These are phyloP conservation scores for Podila minutissima DNA, from an alignment of 192 early-diverging fungal genomes.

Conservation along the genomic window DNA sequence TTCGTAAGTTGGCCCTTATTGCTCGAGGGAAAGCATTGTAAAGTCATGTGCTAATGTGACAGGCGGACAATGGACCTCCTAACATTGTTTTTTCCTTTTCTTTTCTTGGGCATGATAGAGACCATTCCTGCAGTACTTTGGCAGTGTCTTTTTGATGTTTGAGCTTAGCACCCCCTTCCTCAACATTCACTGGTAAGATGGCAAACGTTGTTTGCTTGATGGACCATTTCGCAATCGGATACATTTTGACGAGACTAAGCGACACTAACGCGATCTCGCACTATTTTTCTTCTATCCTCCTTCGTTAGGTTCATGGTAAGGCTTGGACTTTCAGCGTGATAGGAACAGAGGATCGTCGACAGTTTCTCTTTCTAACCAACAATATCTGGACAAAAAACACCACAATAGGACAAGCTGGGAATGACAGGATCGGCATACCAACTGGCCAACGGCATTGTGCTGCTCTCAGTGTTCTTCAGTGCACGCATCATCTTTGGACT, in stretches of 20 bases:
- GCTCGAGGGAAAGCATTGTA: not conserved
- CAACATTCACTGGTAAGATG: constrained; percentile 88
- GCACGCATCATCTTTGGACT: constrained; percentile 82
- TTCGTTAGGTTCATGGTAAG: constrained; percentile 50
- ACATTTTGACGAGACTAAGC: not conserved
- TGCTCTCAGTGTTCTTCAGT: constrained; percentile 79
- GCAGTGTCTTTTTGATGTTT: constrained; percentile 87
- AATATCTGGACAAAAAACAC: too few species aligned
- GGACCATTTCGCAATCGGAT: not conserved
- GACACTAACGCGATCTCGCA: not conserved
- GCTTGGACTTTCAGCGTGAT: not conserved
- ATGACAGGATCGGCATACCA: constrained; percentile 82
- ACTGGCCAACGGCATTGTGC: constrained; percentile 83
- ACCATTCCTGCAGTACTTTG: constrained; percentile 90
- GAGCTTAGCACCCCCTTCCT: constrained; percentile 93
- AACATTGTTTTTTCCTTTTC: not conserved
- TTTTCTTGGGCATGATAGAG: constrained; percentile 52
- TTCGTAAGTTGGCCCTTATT: constrained; percentile 63
- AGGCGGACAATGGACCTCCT: not conserved
- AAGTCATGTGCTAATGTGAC: too few species aligned
- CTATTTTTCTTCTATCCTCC: not conserved
- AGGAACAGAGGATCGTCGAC: not conserved
- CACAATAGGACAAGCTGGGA: constrained; percentile 82
- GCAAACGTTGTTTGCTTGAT: constrained; percentile 9
- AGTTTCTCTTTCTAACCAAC: too few species aligned